Base-by-base conservation (phyloP, 225 moss, liverwort and hornwort species). In the Pseudisothecium myosuroides region DNA sequence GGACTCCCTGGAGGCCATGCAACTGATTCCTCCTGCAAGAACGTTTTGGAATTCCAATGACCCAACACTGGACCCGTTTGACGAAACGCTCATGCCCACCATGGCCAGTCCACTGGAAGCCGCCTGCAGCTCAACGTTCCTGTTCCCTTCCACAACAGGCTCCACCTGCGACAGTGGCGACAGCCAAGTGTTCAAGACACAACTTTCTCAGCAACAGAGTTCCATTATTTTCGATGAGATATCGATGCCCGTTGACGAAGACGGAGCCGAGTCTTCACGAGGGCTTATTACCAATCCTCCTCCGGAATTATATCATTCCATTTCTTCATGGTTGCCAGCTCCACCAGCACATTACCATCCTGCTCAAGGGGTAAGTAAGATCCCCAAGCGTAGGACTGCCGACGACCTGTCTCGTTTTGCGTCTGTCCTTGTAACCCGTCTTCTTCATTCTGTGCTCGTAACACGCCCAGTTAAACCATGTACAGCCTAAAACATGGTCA, bases 1-100 rank as follows among this genome's bases (percentile, higher is more conserved):
- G 94, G 91, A 94, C 83, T 80, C 85, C 83, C 85, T 90, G 17
- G 90, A 92, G 62, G 87, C 87, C 37, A 85, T 87, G 69, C 93
- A 85, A 31, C 83, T 83, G 49, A 55, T 87, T 37, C 80, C 85
- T 7, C 43, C 60, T 7, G 34, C 84, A 10, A 79, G 75, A 87
- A 88, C 91, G 67, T 91, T 91, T 64, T 94, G 94, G 94, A 91
- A 87, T 87, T 90, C 78, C 58, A 87, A 61, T 11, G 94, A 92
- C 20, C 83, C 89, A 43, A 49, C 87, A 39, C 88, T 93, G 58
- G 90, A 91, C 64, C 88, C 83, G 21, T 93, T 90, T 37, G 90
- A 92, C 67, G 91, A 86, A 43, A 62, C 61, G 63, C 76, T 92
- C 14, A 76, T 80, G 61, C 85, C 89, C 54, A 75, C 87, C 88